Base-by-base conservation (phyloP, 2,329 filamentous ascomycete species). In the Neonectria magnoliae region DNA sequence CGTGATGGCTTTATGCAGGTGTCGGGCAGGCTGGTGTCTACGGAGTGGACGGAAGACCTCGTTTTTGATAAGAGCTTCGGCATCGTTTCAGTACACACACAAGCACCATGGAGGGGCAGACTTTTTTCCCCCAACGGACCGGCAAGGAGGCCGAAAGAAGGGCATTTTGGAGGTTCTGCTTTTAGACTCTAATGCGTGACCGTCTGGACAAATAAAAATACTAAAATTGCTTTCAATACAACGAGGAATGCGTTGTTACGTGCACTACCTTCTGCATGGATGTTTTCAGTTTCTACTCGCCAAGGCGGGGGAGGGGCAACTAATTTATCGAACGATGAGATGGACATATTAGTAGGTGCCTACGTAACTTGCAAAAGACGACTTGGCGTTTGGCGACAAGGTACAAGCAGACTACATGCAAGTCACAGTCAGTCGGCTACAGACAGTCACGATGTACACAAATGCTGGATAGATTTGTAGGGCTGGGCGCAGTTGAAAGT, bases 21-120 rank as follows among this genome's bases (percentile, higher is more conserved):
- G 76, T 76, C 79, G 81, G 84, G 81, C 80, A 82, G 84, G 81
- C 81, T 82, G 86, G 86, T 88, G 86, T 88, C 85, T 87, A 83
- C 80, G 86, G 86, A 88, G 86, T 88, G 85, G 84, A 84, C 80
- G 84, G 84, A 86, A 84, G 81, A 82, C 80, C 80, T 86, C 83
- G 78, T 83, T 84, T 84, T 81, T 81, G 72, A 80, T 78, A 81
- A 80, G 75, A 79, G 76, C 79, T 80, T 82, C 80, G 80, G 79
- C 80, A 82, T 82, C 76, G 77, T 81, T 81, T 82, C 81, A 81
- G 81, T 79, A 80, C 77, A 78, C 76, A 77, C 78, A 79, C 77
- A 79, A 79, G 74, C 75, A 75, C 75, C 77, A 77, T 72, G 73
- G 75, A 76, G 70, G 75, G 74, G 75, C 73, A 74, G 75, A 74